Conservation (phyloP, 2,329 filamentous ascomycete genomes). For the Ceratocystis colombiana region DNA sequence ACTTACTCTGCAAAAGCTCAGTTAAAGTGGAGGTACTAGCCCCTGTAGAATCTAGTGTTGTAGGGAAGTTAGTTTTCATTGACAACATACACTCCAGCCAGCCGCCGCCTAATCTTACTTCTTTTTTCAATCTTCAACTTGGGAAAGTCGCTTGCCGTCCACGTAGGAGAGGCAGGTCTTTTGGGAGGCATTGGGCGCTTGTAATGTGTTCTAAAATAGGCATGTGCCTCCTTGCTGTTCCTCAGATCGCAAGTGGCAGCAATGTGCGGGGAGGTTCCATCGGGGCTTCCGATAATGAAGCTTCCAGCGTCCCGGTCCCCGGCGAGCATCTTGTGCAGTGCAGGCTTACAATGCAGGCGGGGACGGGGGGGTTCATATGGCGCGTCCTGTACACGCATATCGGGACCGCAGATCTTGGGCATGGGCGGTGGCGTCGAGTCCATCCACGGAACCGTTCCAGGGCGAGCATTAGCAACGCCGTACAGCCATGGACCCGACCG, state of each 20-base stretch:
- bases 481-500: conserved; percentile 15
- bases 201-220: conserved; percentile 23
- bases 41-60: neutral
- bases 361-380: conserved; percentile 6
- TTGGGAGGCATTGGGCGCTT: conserved; percentile 2
- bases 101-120: neutral
- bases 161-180: neutral
- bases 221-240: conserved; percentile 20
- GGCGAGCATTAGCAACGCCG: conserved; percentile 12
- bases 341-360: conserved; percentile 20
- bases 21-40: conserved; percentile 12
- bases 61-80: neutral
- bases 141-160: conserved; percentile 14
- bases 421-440: conserved; percentile 8
- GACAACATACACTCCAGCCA: neutral
- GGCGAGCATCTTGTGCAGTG: conserved; percentile 20
- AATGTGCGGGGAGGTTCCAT: conserved; percentile 11
- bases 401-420: neutral
- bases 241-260: conserved; percentile 22
- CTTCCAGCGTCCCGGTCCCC: conserved; percentile 23
- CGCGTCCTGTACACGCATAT: neutral
- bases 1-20: conserved; percentile 21
- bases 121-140: conserved; percentile 1
- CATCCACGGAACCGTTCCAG: conserved; percentile 14
- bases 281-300: conserved; percentile 23